Evolutionary conservation across 352 stramenopile species (phyloP).

Genomic region (Thalassiosira sp.): DNA sequence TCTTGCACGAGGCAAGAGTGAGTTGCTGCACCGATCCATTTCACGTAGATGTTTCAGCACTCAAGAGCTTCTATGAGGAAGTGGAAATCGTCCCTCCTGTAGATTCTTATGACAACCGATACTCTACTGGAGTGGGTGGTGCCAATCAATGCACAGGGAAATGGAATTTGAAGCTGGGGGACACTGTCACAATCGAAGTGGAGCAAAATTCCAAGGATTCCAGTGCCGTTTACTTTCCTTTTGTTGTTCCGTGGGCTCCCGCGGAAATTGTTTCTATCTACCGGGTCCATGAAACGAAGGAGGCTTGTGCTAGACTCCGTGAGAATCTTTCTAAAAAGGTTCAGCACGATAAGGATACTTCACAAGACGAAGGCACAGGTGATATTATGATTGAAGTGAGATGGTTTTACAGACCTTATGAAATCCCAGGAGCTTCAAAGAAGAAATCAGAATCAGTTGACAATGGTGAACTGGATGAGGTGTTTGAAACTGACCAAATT

Average conservation of each 20-base stretch:
- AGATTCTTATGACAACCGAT: conserved; percentile 37
- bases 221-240: conserved; percentile 33
- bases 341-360: neutral
- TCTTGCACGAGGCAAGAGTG: conserved; percentile 8
- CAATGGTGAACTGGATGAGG: conserved; percentile 50
- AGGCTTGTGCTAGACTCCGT: conserved; percentile 36
- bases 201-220: conserved; percentile 22
- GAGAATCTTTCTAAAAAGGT: conserved; percentile 14
- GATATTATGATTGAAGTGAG: conserved; percentile 69
- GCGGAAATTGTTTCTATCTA: conserved; percentile 79
- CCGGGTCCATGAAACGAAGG: conserved; percentile 47
- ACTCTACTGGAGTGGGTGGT: neutral
- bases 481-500: conserved; percentile 80
- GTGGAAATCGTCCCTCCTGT: conserved; percentile 49
- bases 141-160: neutral
- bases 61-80: conserved; percentile 60
- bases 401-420: conserved; percentile 71
- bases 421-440: conserved; percentile 49
- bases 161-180: conserved; percentile 64
- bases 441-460: conserved; percentile 13
- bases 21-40: conserved; percentile 37
- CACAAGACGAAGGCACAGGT: neutral
- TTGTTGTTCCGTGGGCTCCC: conserved; percentile 53
- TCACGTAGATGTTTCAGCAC: conserved; percentile 61
- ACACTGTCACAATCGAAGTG: conserved; percentile 61